Conservation (phyloP, 768 basidiomycete species). For the Naematelia aurantialba region DNA sequence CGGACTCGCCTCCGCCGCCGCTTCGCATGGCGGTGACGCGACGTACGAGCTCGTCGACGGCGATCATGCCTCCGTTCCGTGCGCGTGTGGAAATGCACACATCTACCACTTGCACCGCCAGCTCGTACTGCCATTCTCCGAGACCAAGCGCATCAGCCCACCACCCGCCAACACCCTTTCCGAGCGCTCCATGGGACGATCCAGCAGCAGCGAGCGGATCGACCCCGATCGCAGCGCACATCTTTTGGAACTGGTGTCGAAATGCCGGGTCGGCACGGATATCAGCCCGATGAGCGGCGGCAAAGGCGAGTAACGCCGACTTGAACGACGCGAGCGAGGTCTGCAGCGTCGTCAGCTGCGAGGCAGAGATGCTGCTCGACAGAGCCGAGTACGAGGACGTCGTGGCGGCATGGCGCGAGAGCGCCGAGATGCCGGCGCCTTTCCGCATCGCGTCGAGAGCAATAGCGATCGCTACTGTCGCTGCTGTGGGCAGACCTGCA, state of each 20-base stretch:
- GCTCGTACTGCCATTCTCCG: conserved; percentile 92
- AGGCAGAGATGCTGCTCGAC: conserved; percentile 69
- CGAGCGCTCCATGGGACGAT: conserved; percentile 5
- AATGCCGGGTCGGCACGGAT: conserved; percentile 82
- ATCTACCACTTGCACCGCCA: conserved; percentile 86
- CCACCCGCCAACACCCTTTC: conserved; percentile 58
- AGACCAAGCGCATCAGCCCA: conserved; percentile 77
- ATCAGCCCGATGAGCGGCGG: conserved; percentile 72
- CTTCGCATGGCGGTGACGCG: conserved; percentile 69
- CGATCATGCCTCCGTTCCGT: conserved; percentile 85
- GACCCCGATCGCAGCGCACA: conserved; percentile 92
- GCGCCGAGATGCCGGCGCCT: conserved; percentile 81
- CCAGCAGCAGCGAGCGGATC: conserved; percentile 68
- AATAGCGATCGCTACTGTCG: not conserved
- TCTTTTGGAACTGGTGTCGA: conserved; percentile 86
- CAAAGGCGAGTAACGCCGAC: conserved; percentile 71
- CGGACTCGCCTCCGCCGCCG: not conserved
- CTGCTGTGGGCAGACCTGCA: too few species aligned
- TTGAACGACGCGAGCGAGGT: conserved; percentile 81
- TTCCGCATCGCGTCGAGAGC: conserved; percentile 49
- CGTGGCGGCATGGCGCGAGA: conserved; percentile 80
- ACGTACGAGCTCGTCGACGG: conserved; percentile 76
- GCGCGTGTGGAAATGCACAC: conserved; percentile 51
- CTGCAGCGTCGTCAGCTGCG: conserved; percentile 74
- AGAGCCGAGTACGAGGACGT: conserved; percentile 76